These are phyloP conservation scores for Cyclotella baltica DNA, from an alignment of 108 stramenopile species.

Conservation along the genomic window DNA sequence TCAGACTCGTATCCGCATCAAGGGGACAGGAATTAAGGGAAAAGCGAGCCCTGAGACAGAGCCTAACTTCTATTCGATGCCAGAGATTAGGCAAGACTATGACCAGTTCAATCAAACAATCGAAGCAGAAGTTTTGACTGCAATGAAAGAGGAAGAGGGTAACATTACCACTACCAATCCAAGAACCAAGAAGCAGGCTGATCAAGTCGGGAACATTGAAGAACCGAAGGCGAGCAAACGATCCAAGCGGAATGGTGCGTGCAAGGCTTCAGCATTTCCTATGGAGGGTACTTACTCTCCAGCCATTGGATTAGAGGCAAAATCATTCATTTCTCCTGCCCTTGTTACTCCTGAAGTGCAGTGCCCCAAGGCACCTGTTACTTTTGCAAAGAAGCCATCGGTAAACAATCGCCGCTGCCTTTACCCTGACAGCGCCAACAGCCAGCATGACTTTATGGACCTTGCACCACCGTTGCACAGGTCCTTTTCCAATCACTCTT, in stretches of 20 bases:
- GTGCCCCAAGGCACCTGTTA: background rate
- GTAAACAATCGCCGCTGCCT: background rate
- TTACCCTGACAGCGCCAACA: background rate
- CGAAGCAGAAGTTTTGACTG: slow-evolving; percentile 27
- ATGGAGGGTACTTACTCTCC: background rate
- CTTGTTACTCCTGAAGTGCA: slow-evolving; percentile 11
- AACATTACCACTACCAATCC: background rate
- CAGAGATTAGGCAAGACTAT: slow-evolving; percentile 15
- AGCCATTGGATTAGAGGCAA: background rate
- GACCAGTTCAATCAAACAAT: slow-evolving; percentile 5
- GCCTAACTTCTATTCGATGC: slow-evolving; percentile 58
- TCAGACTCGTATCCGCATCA: slow-evolving; percentile 49
- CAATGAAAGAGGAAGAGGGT: slow-evolving; percentile 37
- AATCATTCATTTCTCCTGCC: background rate
- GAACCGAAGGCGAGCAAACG: background rate
- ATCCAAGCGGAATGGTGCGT: background rate
- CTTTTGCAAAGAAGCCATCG: background rate
- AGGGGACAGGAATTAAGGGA: slow-evolving; percentile 56
- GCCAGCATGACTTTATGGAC: background rate
- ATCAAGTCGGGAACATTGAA: background rate
- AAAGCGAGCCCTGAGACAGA: slow-evolving; percentile 47
- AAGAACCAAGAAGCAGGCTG: background rate
- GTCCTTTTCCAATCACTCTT: slow-evolving; percentile 1
- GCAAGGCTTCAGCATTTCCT: background rate
- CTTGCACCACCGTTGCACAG: slow-evolving; percentile 1